Conservation (phyloP, 345 rosid genomes). For the Acer negundo region DNA sequence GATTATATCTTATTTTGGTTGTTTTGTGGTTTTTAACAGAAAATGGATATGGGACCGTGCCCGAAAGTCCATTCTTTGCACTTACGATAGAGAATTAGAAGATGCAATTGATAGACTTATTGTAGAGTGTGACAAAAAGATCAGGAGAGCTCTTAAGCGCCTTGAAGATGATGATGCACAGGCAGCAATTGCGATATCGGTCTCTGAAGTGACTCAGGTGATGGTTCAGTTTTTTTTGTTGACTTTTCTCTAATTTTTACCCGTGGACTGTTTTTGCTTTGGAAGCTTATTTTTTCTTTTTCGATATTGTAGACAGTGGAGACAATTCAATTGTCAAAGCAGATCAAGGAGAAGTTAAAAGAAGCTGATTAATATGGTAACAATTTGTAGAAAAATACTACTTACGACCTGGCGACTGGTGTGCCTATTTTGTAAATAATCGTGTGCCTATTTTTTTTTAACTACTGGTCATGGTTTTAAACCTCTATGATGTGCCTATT, state of each 20-base stretch:
- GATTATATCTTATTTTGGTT: background rate
- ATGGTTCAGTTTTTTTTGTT: slow-evolving; percentile 8
- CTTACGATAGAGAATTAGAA: slow-evolving; percentile 92
- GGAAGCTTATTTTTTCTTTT: slow-evolving; percentile 3
- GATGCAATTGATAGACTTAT: slow-evolving; percentile 94
- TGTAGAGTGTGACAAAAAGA: slow-evolving; percentile 96
- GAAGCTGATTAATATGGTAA: slow-evolving; percentile 89
- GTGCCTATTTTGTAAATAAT: background rate
- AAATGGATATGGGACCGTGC: slow-evolving; percentile 99
- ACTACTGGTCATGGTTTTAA: background rate
- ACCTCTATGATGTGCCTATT: background rate
- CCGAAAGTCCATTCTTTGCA: slow-evolving; percentile 98
- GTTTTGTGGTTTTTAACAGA: slow-evolving; percentile 46
- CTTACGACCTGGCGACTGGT: background rate
- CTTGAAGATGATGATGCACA: slow-evolving; percentile 99
- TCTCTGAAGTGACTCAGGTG: slow-evolving; percentile 97
- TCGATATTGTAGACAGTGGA: slow-evolving; percentile 66
- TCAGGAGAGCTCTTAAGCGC: slow-evolving; percentile 93
- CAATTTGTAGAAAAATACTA: background rate
- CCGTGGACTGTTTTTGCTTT: background rate
- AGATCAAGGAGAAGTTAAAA: slow-evolving; percentile 89
- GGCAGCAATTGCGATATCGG: slow-evolving; percentile 99
- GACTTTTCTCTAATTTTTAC: background rate
- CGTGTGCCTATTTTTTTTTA: background rate
- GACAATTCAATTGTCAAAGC: slow-evolving; percentile 77